Conservation (phyloP, 441 rosid genomes). For the Jatropha multifida region DNA sequence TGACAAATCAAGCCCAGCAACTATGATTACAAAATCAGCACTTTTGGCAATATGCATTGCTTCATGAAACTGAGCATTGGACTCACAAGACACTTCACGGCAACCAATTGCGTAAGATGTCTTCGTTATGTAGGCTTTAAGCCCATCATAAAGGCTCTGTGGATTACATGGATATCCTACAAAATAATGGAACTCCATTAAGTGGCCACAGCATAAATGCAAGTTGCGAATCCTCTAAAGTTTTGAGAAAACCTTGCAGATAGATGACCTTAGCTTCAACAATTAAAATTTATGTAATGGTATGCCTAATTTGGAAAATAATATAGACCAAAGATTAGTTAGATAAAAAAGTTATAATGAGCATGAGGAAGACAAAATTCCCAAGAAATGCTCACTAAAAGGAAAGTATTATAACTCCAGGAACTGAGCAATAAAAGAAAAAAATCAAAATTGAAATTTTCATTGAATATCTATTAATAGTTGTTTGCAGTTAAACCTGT, state of each 20-base stretch:
- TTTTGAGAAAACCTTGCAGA: constrained; percentile 15
- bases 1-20: constrained; percentile 85
- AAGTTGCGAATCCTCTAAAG: constrained; percentile 15
- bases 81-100: constrained; percentile 53
- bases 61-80: constrained; percentile 42
- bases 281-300: not conserved
- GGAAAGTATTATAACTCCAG: not conserved
- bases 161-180: constrained; percentile 75
- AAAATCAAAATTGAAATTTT: not conserved
- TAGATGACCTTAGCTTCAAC: not conserved
- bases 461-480: not conserved
- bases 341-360: not conserved
- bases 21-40: constrained; percentile 71
- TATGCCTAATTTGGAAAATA: constrained; percentile 1
- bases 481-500: constrained; percentile 69
- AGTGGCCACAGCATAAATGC: constrained; percentile 3
- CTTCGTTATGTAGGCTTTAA: constrained; percentile 44
- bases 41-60: constrained; percentile 46
- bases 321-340: not conserved
- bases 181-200: constrained; percentile 8
- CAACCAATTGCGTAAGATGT: constrained; percentile 64
- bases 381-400: constrained; percentile 1
- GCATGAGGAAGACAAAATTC: not conserved
- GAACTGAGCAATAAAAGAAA: not conserved
- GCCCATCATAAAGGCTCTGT: constrained; percentile 54